These are phyloP conservation scores for Didymella segeticola DNA, from an alignment of 2,329 filamentous ascomycete genomes.

Conservation along the genomic window DNA sequence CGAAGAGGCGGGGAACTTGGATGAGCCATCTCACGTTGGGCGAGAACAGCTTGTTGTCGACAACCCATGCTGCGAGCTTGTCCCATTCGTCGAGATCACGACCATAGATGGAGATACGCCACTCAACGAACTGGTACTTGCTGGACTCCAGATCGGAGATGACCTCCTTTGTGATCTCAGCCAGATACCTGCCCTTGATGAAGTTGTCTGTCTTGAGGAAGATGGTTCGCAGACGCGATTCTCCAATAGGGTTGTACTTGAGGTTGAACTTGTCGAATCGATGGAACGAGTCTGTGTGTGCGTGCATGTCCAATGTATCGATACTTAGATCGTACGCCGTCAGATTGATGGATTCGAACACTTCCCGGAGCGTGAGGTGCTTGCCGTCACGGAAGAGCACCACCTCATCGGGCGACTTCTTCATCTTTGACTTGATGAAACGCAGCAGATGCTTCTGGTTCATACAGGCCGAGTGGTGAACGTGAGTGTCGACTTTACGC, in stretches of 20 bases:
- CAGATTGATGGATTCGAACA: slow-evolving; percentile 96
- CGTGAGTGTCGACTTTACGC: slow-evolving; percentile 97
- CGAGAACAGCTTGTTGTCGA: slow-evolving; percentile 97
- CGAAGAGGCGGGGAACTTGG: slow-evolving; percentile 91
- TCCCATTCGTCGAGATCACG: slow-evolving; percentile 95
- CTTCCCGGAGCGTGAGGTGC: slow-evolving; percentile 86
- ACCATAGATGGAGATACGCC: slow-evolving; percentile 97
- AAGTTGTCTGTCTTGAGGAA: slow-evolving; percentile 99
- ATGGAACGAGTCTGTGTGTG: slow-evolving; percentile 97
- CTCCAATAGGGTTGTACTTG: slow-evolving; percentile 97
- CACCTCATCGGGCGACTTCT: slow-evolving; percentile 93
- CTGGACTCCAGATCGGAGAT: slow-evolving; percentile 96
- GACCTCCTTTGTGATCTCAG: slow-evolving; percentile 97
- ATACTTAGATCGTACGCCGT: slow-evolving; percentile 98
- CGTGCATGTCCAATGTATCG: slow-evolving; percentile 98
- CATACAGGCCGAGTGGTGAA: slow-evolving; percentile 99
- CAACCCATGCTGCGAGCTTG: slow-evolving; percentile 94
- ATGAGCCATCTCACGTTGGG: slow-evolving; percentile 98
- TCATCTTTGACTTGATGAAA: slow-evolving; percentile 99
- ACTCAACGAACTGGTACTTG: slow-evolving; percentile 99
- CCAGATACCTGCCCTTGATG: slow-evolving; percentile 92
- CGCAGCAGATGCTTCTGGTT: slow-evolving; percentile 98
- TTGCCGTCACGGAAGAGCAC: slow-evolving; percentile 93
- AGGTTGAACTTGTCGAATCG: slow-evolving; percentile 99
- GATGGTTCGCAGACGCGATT: slow-evolving; percentile 94